Conservation (phyloP, 1,284 basidiomycete genomes). For the Tilletiaria anomala region DNA sequence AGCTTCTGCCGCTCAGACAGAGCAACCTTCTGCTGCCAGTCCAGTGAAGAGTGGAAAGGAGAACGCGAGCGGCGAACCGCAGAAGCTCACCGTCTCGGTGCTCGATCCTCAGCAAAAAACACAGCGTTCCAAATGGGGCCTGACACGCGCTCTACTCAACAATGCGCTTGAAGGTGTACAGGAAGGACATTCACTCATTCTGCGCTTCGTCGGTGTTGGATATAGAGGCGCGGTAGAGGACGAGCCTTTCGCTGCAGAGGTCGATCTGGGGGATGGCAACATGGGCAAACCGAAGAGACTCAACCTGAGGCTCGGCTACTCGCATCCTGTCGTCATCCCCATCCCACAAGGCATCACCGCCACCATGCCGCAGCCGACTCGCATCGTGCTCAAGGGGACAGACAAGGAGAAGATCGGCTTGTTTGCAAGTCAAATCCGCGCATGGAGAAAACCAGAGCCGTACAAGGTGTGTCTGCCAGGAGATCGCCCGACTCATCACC, state of each 20-base stretch:
- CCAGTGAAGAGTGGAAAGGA: too few species aligned
- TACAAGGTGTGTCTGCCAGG: constrained; percentile 67
- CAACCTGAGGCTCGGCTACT: constrained; percentile 55
- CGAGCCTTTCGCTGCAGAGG: constrained; percentile 50
- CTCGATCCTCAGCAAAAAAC: too few species aligned
- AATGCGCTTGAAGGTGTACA: constrained; percentile 85
- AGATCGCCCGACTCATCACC: background rate
- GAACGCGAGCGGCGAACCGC: too few species aligned
- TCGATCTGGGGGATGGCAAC: too few species aligned
- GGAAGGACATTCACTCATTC: constrained; percentile 63
- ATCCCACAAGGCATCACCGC: constrained; percentile 49
- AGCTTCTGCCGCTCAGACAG: constrained; percentile 17
- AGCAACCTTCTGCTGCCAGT: too few species aligned
- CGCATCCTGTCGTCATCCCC: constrained; percentile 68
- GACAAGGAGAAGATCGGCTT: constrained; percentile 56
- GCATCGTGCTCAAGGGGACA: constrained; percentile 44
- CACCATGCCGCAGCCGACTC: constrained; percentile 42
- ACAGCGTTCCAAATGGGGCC: constrained; percentile 83
- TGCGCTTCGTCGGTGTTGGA: constrained; percentile 87
- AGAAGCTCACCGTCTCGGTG: too few species aligned
- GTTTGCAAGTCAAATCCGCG: constrained; percentile 73
- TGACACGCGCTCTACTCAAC: constrained; percentile 69
- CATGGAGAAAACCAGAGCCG: constrained; percentile 78
- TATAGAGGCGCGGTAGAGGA: constrained; percentile 77
- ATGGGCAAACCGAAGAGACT: constrained; percentile 10